These are phyloP conservation scores for Aspergillus novofumigatus DNA, from an alignment of 2,329 filamentous ascomycete species.

Conservation along the genomic window DNA sequence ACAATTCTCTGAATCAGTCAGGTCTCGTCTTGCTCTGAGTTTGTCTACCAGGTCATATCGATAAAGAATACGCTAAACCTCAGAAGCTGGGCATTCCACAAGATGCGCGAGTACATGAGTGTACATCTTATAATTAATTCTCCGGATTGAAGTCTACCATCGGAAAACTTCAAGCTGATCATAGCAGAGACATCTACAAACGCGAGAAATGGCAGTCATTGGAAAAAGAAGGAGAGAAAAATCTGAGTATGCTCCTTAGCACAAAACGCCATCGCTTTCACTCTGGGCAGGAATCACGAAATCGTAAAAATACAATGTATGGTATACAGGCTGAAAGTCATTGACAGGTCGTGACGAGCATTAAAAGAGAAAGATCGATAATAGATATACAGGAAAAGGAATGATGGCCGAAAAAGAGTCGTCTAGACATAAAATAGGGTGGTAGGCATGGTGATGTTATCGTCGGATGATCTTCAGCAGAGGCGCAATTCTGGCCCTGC, in stretches of 20 bases:
- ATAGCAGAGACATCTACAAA: not conserved
- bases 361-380: not conserved
- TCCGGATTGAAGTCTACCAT: not conserved
- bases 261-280: not conserved
- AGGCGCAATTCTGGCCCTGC: conserved; percentile 45
- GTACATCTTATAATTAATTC: not conserved
- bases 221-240: not conserved
- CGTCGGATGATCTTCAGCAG: conserved; percentile 45
- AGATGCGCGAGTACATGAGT: too few species aligned
- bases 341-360: not conserved
- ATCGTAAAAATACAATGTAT: not conserved
- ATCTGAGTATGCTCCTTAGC: not conserved
- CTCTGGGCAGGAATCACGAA: not conserved
- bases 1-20: too few species aligned
- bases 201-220: not conserved
- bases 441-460: conserved; percentile 16
- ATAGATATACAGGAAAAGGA: not conserved
- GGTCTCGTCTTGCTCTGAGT: too few species aligned
- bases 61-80: too few species aligned
- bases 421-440: not conserved
- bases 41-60: too few species aligned
- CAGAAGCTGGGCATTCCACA: too few species aligned
- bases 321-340: not conserved
- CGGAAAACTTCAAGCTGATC: not conserved
- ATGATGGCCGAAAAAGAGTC: not conserved